Conservation (phyloP, 352 stramenopile species). For the Phytopythium chamaehyphon region DNA sequence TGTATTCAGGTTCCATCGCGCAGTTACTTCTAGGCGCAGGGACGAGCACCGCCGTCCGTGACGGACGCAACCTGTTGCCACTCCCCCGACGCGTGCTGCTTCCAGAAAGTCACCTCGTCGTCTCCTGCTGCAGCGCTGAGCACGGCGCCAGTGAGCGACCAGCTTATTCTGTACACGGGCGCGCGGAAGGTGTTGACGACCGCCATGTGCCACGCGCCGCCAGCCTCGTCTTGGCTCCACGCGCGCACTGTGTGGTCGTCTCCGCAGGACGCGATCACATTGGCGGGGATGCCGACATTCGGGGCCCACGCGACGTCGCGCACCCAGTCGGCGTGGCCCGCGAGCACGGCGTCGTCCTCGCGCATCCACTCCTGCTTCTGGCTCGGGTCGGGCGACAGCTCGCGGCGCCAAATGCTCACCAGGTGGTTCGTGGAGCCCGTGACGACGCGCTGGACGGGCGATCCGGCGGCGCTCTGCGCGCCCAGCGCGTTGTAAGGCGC, state of each 20-base stretch:
- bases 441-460: constrained; percentile 62
- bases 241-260: constrained; percentile 81
- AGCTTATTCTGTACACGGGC: constrained; percentile 81
- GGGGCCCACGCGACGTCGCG: constrained; percentile 80
- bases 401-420: constrained; percentile 62
- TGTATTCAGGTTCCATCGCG: background rate
- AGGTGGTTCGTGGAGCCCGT: constrained; percentile 64
- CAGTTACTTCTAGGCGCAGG: constrained; percentile 17
- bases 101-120: constrained; percentile 82
- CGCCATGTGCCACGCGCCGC: constrained; percentile 55
- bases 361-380: constrained; percentile 22
- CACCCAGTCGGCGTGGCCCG: constrained; percentile 79
- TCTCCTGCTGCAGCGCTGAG: constrained; percentile 63
- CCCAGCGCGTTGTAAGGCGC: constrained; percentile 86
- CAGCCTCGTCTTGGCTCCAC: constrained; percentile 71
- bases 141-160: constrained; percentile 69
- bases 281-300: constrained; percentile 79
- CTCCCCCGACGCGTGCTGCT: constrained; percentile 50
- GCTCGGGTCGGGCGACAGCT: constrained; percentile 20
- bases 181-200: constrained; percentile 65
- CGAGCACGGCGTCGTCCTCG: constrained; percentile 35
- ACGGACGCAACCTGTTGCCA: constrained; percentile 76
- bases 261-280: constrained; percentile 74
- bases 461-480: constrained; percentile 55
- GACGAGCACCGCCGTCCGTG: constrained; percentile 54